Evolutionary conservation across 2,329 filamentous ascomycete species (phyloP).

Genomic region (Ceratocystis harringtonii): DNA sequence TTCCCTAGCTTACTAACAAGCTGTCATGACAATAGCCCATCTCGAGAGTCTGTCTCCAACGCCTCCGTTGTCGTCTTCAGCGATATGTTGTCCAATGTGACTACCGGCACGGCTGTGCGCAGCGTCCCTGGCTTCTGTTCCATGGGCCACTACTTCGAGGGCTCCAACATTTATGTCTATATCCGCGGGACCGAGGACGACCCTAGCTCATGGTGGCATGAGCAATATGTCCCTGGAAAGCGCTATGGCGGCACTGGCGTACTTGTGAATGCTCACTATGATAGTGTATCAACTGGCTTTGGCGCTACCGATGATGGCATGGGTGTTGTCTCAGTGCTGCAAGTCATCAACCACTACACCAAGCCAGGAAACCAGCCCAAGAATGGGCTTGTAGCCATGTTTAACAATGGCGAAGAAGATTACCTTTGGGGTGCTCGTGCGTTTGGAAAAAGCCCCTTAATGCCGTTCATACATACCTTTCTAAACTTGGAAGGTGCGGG

Average conservation of each 20-base stretch:
- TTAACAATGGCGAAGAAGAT: constrained; percentile 96
- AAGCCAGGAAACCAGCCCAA: constrained; percentile 54
- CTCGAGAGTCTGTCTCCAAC: constrained; percentile 13
- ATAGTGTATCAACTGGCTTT: constrained; percentile 80
- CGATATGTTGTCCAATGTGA: constrained; percentile 65
- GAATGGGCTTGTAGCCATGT: constrained; percentile 64
- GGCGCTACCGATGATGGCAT: constrained; percentile 92
- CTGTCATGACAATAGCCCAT: not conserved
- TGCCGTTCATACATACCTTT: constrained; percentile 71
- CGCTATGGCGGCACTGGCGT: constrained; percentile 56
- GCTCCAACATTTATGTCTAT: constrained; percentile 82
- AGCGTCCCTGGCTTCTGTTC: constrained; percentile 21
- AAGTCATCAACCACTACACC: constrained; percentile 78
- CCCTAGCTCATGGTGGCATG: constrained; percentile 57
- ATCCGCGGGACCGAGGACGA: constrained; percentile 69
- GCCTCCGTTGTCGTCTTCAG: constrained; percentile 55
- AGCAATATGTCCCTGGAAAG: constrained; percentile 27
- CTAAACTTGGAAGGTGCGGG: constrained; percentile 91
- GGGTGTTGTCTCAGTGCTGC: constrained; percentile 71
- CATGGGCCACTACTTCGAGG: constrained; percentile 67
- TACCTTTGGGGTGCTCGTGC: constrained; percentile 74
- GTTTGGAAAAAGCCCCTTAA: constrained; percentile 69
- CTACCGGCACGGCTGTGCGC: constrained; percentile 29
- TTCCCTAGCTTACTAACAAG: not conserved
- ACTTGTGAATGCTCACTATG: constrained; percentile 88